These are phyloP conservation scores for Drechmeria coniospora DNA, from an alignment of 2,329 filamentous ascomycete species.

Conservation along the genomic window DNA sequence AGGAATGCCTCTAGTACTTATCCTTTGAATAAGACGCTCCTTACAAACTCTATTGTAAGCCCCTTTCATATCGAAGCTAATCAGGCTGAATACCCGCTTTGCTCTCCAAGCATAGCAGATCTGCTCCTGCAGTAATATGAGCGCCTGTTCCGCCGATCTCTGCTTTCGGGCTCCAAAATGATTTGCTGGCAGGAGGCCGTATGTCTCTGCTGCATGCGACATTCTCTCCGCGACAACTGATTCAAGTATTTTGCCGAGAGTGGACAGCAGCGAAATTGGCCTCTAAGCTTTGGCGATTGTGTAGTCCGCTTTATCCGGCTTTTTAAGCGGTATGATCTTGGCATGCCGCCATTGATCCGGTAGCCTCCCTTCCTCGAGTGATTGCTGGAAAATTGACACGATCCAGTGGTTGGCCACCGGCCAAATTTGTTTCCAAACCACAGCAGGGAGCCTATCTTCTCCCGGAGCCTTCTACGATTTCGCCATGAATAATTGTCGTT, in stretches of 20 bases:
- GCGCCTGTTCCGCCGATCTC: conserved; percentile 6
- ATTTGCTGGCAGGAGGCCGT: conserved; percentile 4
- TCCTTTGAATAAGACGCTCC: conserved; percentile 12
- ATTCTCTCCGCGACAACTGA: conserved; percentile 3
- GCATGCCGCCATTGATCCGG: conserved; percentile 5
- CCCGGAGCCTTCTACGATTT: conserved; percentile 6
- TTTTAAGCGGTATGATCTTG: conserved; percentile 5
- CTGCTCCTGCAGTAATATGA: conserved; percentile 2
- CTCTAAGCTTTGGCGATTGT: conserved; percentile 10
- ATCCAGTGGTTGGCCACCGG: conserved; percentile 1
- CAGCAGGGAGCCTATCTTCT: conserved; percentile 6
- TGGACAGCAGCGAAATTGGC: conserved; percentile 13
- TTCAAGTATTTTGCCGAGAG: conserved; percentile 10
- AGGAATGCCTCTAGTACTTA: too few relatives aligned
- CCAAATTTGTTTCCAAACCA: conserved; percentile 5
- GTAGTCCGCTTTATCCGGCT: conserved; percentile 9
- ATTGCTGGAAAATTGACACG: not conserved
- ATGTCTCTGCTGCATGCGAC: conserved; percentile 2
- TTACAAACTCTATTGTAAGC: conserved; percentile 24
- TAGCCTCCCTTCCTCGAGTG: not conserved
- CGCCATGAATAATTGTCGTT: not conserved
- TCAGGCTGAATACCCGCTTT: conserved; percentile 8
- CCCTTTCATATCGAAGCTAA: conserved; percentile 24
- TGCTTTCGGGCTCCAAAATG: conserved; percentile 5
- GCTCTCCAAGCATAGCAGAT: not conserved